A percentile compares a stretch with the other conserved stretches of the same genome.
Evolutionary conservation across 257 asterid genomes (phyloP).

Genomic region (Scutellaria baicalensis): DNA sequence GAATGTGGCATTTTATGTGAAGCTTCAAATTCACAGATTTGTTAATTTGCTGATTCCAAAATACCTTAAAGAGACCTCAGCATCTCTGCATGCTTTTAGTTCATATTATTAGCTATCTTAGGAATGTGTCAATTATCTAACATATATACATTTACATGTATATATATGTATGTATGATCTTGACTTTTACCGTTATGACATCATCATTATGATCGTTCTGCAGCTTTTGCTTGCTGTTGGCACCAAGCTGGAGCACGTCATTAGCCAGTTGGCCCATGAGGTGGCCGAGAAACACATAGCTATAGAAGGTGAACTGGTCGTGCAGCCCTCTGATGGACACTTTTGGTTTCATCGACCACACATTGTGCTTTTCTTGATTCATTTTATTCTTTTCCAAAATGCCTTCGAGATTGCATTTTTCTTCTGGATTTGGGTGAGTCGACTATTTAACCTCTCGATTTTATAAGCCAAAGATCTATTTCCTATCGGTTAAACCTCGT

Average conservation of each 20-base stretch:
- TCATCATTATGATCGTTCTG: background rate
- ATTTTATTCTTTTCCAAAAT: conserved; percentile 92
- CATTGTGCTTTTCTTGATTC: conserved; percentile 73
- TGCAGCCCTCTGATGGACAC: conserved; percentile 82
- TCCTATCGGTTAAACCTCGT: background rate
- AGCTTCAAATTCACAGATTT: no score
- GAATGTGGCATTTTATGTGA: no score
- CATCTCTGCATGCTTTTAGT: background rate
- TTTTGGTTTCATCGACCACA: conserved; percentile 86
- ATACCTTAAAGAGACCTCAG: no score
- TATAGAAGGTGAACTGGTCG: conserved; percentile 88
- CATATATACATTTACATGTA: background rate
- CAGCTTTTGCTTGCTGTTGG: conserved; percentile 95
- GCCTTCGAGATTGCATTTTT: conserved; percentile 96
- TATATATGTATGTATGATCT: no score
- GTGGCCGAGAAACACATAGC: conserved; percentile 95
- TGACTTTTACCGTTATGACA: background rate
- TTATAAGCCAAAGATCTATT: background rate
- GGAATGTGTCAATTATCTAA: background rate
- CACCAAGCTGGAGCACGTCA: conserved; percentile 90
- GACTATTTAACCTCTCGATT: background rate
- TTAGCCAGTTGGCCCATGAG: conserved; percentile 78
- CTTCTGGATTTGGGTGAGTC: conserved; percentile 94
- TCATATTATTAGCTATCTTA: background rate
- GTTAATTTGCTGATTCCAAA: no score